Evolutionary conservation across 331 rosid genomes (phyloP), one percentile per base, ranked within the genome.

Genomic region (Quercus tomentella): DNA sequence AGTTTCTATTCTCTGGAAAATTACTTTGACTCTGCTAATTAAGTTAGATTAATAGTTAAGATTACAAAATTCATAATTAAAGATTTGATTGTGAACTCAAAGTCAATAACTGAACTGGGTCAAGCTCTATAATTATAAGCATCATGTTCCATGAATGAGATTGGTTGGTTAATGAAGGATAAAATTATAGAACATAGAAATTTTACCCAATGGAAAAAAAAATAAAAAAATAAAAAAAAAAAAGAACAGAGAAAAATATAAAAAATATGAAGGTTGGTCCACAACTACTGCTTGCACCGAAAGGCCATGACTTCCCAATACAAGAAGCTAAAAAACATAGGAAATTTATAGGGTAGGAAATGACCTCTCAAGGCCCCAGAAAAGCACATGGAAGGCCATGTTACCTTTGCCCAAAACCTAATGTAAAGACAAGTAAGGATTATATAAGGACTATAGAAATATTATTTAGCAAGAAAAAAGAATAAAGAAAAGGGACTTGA

Each of bases 91-190:
- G 1, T 14, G 54, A 76, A 83, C 75, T 70, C 28, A 28, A 74
- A 56, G 71, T 37, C 33, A 54, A 77, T 79, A 75, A 71, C 4
- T 37, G 58, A 8, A 37, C 33, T 58, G 86, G 86, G 80, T 73
- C 83, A 76, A 49, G 58, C 2, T 62, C 73, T 74, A 41, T 41
- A 41, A 41, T 78, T 12, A 72, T 83, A 80, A 86, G 9, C 76
- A 81, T 86, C 97, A 90, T 87, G 94, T 88, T 88, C 94, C 81
- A 84, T 79, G 97, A 84, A 70, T 70, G 75, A 78, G 79, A 80
- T 79, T 83, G 84, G 75, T 80, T 80, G 56, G 58, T 75, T 68
- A 33, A 81, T 65, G 30, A 73, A 8, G 14, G 83, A 79, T 37
- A 79, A 76, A 45, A 83, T 56, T 78, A 83, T 80, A 75, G 58